A percentile compares a stretch with the other conserved stretches of the same genome.
phyloP scores from a whole-genome alignment of 2,329 filamentous ascomycete genomes.

The Colletotrichum cuscutae region DNA sequence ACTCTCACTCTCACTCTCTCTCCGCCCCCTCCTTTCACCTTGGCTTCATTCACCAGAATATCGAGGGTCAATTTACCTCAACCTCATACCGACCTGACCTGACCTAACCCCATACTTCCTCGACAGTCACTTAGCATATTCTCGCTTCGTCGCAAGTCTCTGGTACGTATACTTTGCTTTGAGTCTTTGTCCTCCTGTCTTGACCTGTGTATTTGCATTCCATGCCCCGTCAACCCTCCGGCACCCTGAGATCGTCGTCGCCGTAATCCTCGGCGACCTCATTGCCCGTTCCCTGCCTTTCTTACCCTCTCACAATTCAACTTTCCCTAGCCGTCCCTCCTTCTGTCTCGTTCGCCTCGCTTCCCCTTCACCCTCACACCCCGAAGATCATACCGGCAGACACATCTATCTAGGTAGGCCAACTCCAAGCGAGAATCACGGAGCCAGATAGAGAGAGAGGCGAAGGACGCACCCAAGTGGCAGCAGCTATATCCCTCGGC shows the following conservation, averaged over 20 bases:
- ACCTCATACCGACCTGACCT: background rate
- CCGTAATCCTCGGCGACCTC: background rate
- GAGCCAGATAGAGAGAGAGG: background rate
- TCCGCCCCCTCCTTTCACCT: background rate
- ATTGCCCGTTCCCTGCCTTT: background rate
- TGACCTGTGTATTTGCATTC: background rate
- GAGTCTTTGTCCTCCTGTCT: background rate
- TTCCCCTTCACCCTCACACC: slow-evolving; percentile 18
- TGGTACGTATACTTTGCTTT: slow-evolving; percentile 12
- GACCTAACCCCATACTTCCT: background rate
- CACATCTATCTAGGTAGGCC: background rate
- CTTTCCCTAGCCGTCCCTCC: slow-evolving; percentile 14
- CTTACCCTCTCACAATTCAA: slow-evolving; percentile 21
- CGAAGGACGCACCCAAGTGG: background rate
- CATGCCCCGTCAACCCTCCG: background rate
- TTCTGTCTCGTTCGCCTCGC: slow-evolving; percentile 25
- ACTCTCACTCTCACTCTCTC: background rate
- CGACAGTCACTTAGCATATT: background rate
- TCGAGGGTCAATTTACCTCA: background rate
- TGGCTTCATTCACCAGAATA: background rate
- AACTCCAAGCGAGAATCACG: background rate
- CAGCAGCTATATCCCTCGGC: background rate
- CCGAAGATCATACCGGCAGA: slow-evolving; percentile 42
- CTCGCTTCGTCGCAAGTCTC: background rate
- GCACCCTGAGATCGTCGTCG: background rate